Conservation (phyloP, 345 rosid species). For the Boechera retrofracta region DNA sequence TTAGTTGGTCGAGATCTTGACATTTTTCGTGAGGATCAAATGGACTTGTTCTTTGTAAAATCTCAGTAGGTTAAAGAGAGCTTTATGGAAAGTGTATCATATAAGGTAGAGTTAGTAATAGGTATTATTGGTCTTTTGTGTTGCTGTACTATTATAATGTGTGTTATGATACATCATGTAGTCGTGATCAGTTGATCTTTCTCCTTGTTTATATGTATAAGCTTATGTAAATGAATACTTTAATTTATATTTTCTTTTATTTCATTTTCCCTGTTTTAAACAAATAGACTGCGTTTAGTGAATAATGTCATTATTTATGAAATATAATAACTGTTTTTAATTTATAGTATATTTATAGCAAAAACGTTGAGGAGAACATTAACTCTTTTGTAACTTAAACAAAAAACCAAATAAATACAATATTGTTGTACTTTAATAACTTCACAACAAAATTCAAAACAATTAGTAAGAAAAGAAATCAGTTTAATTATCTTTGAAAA, state of each 20-base stretch:
- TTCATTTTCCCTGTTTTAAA: background rate
- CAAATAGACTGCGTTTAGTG: background rate
- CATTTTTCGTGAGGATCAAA: slow-evolving; percentile 20
- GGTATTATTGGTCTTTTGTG: slow-evolving; percentile 15
- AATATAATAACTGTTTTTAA: too few relatives aligned
- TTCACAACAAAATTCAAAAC: too few relatives aligned
- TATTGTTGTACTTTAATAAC: too few relatives aligned
- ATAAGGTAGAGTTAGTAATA: slow-evolving; percentile 37
- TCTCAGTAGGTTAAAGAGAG: slow-evolving; percentile 30
- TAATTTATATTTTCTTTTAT: background rate
- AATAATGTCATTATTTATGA: background rate
- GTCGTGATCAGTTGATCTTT: slow-evolving; percentile 24
- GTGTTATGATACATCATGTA: slow-evolving; percentile 31
- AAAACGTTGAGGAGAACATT: too few relatives aligned
- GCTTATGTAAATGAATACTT: slow-evolving; percentile 33
- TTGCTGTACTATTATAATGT: slow-evolving; percentile 27
- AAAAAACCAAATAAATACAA: too few relatives aligned
- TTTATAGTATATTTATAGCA: too few relatives aligned
- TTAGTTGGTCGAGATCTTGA: slow-evolving; percentile 47
- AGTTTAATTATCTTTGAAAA: too few relatives aligned
- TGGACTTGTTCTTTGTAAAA: slow-evolving; percentile 43
- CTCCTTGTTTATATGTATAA: slow-evolving; percentile 36
- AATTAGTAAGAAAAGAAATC: too few relatives aligned
- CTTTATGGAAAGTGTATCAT: slow-evolving; percentile 32
- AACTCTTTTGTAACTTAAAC: too few relatives aligned